Base-by-base conservation (phyloP, 2,329 filamentous ascomycete genomes). In the Neoarthrinium moseri region DNA sequence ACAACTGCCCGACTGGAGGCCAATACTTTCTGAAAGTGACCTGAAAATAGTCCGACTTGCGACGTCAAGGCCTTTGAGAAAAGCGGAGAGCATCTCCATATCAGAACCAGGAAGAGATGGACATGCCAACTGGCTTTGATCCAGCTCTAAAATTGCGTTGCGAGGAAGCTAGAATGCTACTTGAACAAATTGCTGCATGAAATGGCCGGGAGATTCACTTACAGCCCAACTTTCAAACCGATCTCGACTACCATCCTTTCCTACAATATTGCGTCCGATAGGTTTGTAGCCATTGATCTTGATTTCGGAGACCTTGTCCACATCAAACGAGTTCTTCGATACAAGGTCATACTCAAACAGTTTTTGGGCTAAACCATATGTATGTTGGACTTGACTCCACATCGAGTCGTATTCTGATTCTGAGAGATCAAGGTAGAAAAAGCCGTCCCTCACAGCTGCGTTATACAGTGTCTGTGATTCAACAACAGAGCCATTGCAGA, bases 281-380 rank as follows among this genome's bases (percentile, higher is more conserved):
- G 42, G 42, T 23, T 45, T 45, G 24, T 45, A 45, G 4, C 42
- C 33, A 12, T 45, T 45, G 17, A 37, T 15, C 17, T 45, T 45
- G 4, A 30, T 17, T n/a, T 38, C 32, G 13, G 42, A 45, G 17
- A 45, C 7, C 24, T 37, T 22, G 24, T 45, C 42, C 12, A 45
- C 42, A 22, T 45, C 42, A 17, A 32, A 45, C 18, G 30, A 20
- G 24, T 5, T 37, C 22, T 45, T 45, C 11, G 37, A 6, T 4
- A 26, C 42, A 6, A 17, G 24, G 4, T 22, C 12, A 21, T 32
- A 37, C 6, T 32, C 12, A 13, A 38, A 45, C n/a, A 38, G 22
- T 11, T 22, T 12, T 17, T 45, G n/a, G 33, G 42, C 18, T 12
- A 38, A 10, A 4, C 2, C 6, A 11, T 36, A 32, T 3, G 22